Conservation (phyloP, 2,329 filamentous ascomycete genomes). For the Microsporum audouinii region DNA sequence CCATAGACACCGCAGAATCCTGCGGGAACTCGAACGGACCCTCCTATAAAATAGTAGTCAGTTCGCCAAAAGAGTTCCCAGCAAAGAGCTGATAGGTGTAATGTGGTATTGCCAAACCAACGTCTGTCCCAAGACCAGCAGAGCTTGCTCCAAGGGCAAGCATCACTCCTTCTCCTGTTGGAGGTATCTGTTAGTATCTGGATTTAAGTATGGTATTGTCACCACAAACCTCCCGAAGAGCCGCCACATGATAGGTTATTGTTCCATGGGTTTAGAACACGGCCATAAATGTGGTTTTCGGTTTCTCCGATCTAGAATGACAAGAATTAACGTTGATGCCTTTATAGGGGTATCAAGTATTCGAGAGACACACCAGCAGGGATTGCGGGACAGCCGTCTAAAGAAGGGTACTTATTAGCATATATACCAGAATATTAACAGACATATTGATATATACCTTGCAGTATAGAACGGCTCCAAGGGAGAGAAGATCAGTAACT, state of each 20-base stretch:
- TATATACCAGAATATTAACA: constrained; percentile 14
- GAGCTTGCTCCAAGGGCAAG: constrained; percentile 44
- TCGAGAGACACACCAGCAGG: constrained; percentile 33
- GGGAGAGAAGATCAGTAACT: constrained; percentile 42
- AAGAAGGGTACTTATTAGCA: constrained; percentile 23
- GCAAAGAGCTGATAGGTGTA: not conserved
- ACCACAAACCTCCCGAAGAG: constrained; percentile 40
- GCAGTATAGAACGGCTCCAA: constrained; percentile 46
- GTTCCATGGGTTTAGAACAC: constrained; percentile 48
- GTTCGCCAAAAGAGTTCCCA: not conserved
- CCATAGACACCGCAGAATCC: constrained; percentile 49
- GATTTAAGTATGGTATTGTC: not conserved
- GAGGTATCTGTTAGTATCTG: not conserved
- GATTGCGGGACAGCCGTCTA: constrained; percentile 47
- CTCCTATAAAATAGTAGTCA: constrained; percentile 29
- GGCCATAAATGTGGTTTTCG: constrained; percentile 50
- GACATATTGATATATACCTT: constrained; percentile 36
- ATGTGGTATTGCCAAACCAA: constrained; percentile 15
- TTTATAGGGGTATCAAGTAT: not conserved
- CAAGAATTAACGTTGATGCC: not conserved
- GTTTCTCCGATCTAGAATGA: constrained; percentile 39
- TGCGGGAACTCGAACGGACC: constrained; percentile 48
- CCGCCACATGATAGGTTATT: constrained; percentile 44
- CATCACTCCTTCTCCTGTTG: constrained; percentile 40
- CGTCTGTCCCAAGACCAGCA: constrained; percentile 48